Evolutionary conservation across 495 filamentous ascomycete species (phyloP), one percentile per base, ranked within the genome.

Genomic region (Talaromyces wortmannii): DNA sequence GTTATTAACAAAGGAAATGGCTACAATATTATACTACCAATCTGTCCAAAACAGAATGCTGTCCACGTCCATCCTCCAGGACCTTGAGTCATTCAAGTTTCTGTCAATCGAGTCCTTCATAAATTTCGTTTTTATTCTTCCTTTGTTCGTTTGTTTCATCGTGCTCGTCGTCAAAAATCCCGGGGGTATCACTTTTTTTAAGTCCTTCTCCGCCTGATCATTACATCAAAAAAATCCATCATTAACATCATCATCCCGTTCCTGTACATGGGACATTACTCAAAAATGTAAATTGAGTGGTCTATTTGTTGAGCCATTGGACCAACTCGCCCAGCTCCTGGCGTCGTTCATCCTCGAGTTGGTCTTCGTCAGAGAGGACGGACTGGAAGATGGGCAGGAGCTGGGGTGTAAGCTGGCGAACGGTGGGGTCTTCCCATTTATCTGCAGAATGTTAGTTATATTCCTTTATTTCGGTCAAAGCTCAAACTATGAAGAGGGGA

Each of bases 301-400:
- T 46, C 45, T 53, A 53, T 58, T 80, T 74, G 61, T 82, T 80
- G 31, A 92, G 71, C 68, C 83, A 90, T 66, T 83, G 81, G 53
- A 90, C 84, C n/a, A 90, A 75, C 73, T 89, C 77, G 17, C 79
- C 71, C 40, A 91, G 68, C 72, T 88, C 80, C 17, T 65, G 68
- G 18, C 90, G 86, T 31, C 88, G 92, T 72, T 91, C 86, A 33
- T 85, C 83, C 53, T 88, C 86, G 8, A 98, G 76, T 75, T 97
- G 94, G 58, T 92, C 89, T 58, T 86, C 78, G 0, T 91, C 90
- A 18, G 78, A 78, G 42, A 96, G 79, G 18, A 97, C 92, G 40
- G 87, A 70, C 66, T 89, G 84, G 64, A 97, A 88, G 55, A 96
- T 72, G 8, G 86, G 86, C 55, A 95, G 76, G 46, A 98, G 77